These are phyloP conservation scores for Breynia disticha DNA, from an alignment of 441 rosid genomes.

Conservation along the genomic window DNA sequence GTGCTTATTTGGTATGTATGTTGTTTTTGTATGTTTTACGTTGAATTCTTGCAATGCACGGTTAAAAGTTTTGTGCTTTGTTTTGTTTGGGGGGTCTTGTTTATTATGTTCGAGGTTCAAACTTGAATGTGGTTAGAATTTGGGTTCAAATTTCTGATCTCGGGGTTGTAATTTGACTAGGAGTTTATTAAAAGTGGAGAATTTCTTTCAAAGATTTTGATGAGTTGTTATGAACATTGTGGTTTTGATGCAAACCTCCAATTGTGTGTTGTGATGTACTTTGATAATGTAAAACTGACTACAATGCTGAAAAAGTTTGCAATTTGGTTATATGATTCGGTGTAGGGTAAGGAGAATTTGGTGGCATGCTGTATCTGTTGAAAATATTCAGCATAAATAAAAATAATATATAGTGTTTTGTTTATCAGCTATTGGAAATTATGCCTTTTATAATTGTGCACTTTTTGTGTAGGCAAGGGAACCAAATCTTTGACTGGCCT, in stretches of 20 bases:
- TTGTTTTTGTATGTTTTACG: background rate
- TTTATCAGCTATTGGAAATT: background rate
- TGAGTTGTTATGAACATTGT: background rate
- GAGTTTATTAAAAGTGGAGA: background rate
- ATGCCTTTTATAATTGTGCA: background rate
- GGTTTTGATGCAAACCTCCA: background rate
- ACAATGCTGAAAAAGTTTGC: constrained; percentile 18
- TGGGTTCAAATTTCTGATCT: background rate
- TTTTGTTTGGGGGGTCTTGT: constrained; percentile 6
- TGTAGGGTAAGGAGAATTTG: background rate
- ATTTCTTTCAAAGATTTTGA: background rate
- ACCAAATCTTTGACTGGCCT: constrained; percentile 15
- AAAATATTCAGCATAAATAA: too few relatives aligned
- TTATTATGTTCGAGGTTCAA: too few relatives aligned
- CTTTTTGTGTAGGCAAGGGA: constrained; percentile 18
- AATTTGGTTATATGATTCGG: background rate
- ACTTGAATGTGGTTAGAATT: background rate
- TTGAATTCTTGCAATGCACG: constrained; percentile 27
- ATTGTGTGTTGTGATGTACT: constrained; percentile 4
- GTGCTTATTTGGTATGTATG: too few relatives aligned
- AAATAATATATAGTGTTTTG: too few relatives aligned
- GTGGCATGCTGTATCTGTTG: too few relatives aligned
- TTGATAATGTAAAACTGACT: constrained; percentile 9
- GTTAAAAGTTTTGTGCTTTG: background rate
- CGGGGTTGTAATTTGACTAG: background rate